Evolutionary conservation across 108 stramenopile genomes (phyloP), one percentile per base, ranked within the genome.

Genomic region (Cyclotella atomus): DNA sequence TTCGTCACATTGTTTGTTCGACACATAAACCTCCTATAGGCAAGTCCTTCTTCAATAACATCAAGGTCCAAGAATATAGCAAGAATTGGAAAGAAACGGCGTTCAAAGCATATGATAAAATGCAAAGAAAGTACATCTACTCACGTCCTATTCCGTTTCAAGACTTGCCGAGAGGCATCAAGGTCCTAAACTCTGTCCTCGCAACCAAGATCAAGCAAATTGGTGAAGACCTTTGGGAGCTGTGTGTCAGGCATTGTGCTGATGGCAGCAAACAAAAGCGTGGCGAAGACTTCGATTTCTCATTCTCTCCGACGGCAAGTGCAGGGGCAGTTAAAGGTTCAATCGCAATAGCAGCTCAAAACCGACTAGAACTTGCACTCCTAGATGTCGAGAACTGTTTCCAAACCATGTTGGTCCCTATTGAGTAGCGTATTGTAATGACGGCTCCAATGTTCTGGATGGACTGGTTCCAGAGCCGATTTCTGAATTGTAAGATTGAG

Each of bases 221-320:
- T 21, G 62, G 62, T 16, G 35, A 23, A 24, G 43, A 33, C 35
- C 12, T 21, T 3, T 64, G 43, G 38, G 21, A 36, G 14, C 41
- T 64, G n/a, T 27, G 28, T 44, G 23, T 33, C 23, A 4, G 62
- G 2, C 16, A 44, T 41, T 64, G 62, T 36, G 15, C 29, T 6
- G 23, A 66, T 30, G 65, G 65, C 3, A 66, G 46, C n/a, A 7
- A 10, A 16, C 65, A 66, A 52, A 3, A 47, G 14, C 15, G 49
- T 32, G 65, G 65, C 12, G 49, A 45, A 23, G 65, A 66, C 36
- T 66, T 25, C 28, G 45, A 66, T 9, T 27, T 7, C 24, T 49
- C 65, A 10, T 66, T 17, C 47, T 66, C 65, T 17, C 65, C 65
- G n/a, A 66, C 65, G 3, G 49, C 49, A 16, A 30, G 36, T 29